Base-by-base conservation (phyloP, 148 eudicot genomes). In the Chenopodium suecicum region DNA sequence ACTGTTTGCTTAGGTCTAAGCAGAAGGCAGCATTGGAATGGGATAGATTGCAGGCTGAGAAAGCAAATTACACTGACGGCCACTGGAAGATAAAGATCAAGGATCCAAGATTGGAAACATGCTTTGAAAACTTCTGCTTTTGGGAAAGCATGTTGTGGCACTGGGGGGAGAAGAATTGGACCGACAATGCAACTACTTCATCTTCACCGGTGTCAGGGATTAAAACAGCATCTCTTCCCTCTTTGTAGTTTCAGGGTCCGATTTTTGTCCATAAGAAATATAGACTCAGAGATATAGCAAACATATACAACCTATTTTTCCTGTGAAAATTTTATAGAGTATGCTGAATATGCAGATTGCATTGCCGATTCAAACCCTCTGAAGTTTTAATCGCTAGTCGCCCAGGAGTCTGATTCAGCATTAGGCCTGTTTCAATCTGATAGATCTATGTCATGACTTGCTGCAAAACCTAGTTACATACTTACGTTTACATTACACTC, bases 111-210 rank as follows among this genome's bases (percentile, higher is more conserved):
- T 85, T 93, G 83, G 54, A 85, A 79, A 90, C 80, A 44, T 95
- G 98, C 82, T 91, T 90, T 23, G 98, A 95, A 81, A 78, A 92
- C 0, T 93, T 93, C 73, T 95, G 98, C 81, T 94, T 87, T 83
- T 94, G 98, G 98, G 95, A 94, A 82, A 94, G 97, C 84, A 94
- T 94, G 98, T 77, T 94, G 83, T 92, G 98, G 97, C 98, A 94
- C 12, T 94, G 98, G 98, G 98, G 98, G 34, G 98, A 94, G 1
- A 90, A 88, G 79, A 95, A 93, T 63, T 90, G 95, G 97, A 95
- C 97, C 1, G 97, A 93, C 72, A 93, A 93, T 80, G 91, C 91
- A 20, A 91, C 91, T 13, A 50, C 89, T 56, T 50, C 83, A 60
- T 68, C 86, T 44, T 83, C 84, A 8, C 72, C 88, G 19, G 87